phyloP scores from a whole-genome alignment of 352 stramenopile species.

The Phytopythium oedochilum region DNA sequence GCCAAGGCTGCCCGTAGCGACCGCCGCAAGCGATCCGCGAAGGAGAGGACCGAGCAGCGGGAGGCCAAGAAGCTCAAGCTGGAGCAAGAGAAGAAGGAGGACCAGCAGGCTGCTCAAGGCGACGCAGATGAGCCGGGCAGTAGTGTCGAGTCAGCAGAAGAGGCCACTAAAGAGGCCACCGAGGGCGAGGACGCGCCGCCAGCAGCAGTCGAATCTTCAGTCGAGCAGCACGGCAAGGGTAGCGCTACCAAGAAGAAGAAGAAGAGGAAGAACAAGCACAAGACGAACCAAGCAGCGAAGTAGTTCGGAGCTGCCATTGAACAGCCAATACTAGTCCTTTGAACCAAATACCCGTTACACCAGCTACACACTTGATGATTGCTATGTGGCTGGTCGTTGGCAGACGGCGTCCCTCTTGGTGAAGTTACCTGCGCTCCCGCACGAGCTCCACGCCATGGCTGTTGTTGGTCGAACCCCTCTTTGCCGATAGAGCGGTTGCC shows the following conservation, averaged over 20 bases:
- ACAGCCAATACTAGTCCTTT: no score
- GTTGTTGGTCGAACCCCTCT: no score
- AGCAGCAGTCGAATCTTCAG: neutral
- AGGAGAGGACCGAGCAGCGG: conserved; percentile 37
- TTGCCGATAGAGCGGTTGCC: no score
- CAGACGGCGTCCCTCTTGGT: no score
- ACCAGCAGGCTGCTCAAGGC: neutral
- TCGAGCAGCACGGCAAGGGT: neutral
- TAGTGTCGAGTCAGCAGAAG: neutral
- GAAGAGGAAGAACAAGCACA: neutral
- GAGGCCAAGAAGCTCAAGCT: conserved; percentile 31
- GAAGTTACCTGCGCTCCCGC: no score
- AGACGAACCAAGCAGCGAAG: neutral
- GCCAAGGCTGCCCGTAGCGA: conserved; percentile 57
- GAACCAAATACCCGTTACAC: no score
- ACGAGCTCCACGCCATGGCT: no score
- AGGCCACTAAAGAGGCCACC: neutral
- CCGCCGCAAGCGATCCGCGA: conserved; percentile 49
- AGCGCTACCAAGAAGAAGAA: neutral
- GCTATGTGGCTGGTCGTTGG: no score
- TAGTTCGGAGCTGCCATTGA: no score
- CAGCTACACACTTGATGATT: no score
- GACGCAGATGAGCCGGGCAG: neutral
- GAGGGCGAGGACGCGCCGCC: neutral
- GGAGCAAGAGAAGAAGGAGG: conserved; percentile 10